Percentiles rank a stretch among this genome's conserved stretches.
phyloP scores from a whole-genome alignment of 1,139 yeast genomes.

The Taphrina deformans region DNA sequence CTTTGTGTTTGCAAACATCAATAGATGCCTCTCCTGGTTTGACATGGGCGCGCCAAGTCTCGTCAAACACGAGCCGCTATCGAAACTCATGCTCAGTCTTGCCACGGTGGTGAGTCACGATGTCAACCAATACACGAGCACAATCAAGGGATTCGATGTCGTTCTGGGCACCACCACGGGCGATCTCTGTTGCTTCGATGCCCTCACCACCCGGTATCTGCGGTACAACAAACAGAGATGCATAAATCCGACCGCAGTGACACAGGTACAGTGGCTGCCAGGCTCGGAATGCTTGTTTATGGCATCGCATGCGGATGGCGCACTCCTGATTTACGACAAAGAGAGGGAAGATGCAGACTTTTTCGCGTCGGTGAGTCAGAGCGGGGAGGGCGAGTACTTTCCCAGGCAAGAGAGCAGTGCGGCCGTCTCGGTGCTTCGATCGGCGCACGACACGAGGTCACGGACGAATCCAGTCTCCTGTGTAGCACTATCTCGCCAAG shows the following conservation, averaged over 20 bases:
- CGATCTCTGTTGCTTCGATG: slow-evolving; percentile 60
- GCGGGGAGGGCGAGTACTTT: slow-evolving; percentile 31
- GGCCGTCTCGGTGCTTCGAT: slow-evolving; percentile 38
- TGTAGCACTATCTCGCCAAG: slow-evolving; percentile 60
- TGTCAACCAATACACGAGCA: slow-evolving; percentile 46
- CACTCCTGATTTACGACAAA: slow-evolving; percentile 48
- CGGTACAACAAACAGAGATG: slow-evolving; percentile 54
- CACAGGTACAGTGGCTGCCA: slow-evolving; percentile 50
- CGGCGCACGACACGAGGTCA: slow-evolving; percentile 38
- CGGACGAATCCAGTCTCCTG: slow-evolving; percentile 57
- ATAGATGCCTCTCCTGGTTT: slow-evolving; percentile 47
- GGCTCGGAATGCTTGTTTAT: slow-evolving; percentile 47
- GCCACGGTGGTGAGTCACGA: slow-evolving; percentile 50
- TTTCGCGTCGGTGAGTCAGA: background rate
- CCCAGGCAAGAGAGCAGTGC: slow-evolving; percentile 27
- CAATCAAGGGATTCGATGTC: slow-evolving; percentile 51
- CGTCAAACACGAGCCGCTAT: slow-evolving; percentile 46
- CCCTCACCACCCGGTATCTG: slow-evolving; percentile 51
- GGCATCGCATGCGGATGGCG: slow-evolving; percentile 50
- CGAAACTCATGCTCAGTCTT: slow-evolving; percentile 48
- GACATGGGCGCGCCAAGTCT: slow-evolving; percentile 41
- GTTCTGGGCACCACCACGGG: slow-evolving; percentile 56
- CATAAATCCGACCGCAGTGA: slow-evolving; percentile 47
- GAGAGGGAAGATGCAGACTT: slow-evolving; percentile 48
- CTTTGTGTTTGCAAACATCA: slow-evolving; percentile 46